A percentile compares a stretch with the other conserved stretches of the same genome.
These are phyloP conservation scores for Craspedostauros australis DNA, from an alignment of 108 stramenopile genomes.

Conservation along the genomic window DNA sequence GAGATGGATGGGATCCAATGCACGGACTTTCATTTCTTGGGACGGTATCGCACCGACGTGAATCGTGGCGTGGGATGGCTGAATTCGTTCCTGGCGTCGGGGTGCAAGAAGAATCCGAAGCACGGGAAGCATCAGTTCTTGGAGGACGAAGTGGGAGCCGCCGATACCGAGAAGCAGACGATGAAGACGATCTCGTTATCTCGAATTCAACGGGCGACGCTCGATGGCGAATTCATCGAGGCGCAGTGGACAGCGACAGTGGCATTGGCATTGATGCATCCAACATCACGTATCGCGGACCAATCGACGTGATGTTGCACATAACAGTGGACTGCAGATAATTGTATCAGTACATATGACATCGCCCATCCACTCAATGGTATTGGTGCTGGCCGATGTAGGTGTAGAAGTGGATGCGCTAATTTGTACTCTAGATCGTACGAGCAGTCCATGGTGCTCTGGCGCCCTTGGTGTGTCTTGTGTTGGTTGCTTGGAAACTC, in stretches of 20 bases:
- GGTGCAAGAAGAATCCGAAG: slow-evolving; percentile 28
- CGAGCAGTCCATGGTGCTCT: not conserved
- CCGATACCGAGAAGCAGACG: slow-evolving; percentile 61
- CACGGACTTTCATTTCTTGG: slow-evolving; percentile 40
- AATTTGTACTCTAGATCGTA: not conserved
- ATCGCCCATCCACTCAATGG: not conserved
- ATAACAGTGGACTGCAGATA: not conserved
- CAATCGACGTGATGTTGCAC: too few species aligned
- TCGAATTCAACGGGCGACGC: slow-evolving; percentile 36
- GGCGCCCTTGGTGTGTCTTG: not conserved
- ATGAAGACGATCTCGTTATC: slow-evolving; percentile 35
- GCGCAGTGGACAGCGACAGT: slow-evolving; percentile 83
- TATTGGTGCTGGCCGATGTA: not conserved
- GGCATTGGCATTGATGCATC: slow-evolving; percentile 56
- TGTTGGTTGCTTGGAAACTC: not conserved
- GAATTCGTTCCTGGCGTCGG: slow-evolving; percentile 45
- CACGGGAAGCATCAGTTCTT: not conserved
- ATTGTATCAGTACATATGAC: not conserved
- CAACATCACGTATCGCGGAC: too few species aligned
- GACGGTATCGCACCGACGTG: slow-evolving; percentile 71
- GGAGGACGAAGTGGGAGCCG: slow-evolving; percentile 48
- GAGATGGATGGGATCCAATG: slow-evolving; percentile 57
- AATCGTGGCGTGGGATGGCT: slow-evolving; percentile 83
- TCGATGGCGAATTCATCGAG: slow-evolving; percentile 62
- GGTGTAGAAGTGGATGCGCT: not conserved